Base-by-base conservation (phyloP, 2,329 filamentous ascomycete species). In the Scedosporium minutisporum region DNA sequence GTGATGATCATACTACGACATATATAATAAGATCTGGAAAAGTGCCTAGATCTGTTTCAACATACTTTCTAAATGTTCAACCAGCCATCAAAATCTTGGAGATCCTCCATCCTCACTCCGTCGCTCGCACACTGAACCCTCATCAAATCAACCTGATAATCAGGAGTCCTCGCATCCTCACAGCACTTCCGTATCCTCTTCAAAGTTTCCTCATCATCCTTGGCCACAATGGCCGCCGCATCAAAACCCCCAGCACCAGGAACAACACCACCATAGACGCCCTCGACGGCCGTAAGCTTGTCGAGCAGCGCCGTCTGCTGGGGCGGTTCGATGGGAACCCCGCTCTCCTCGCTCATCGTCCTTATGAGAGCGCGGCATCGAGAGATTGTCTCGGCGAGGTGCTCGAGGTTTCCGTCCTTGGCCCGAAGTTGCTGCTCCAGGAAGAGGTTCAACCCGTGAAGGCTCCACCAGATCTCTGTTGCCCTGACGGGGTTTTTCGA, bases 241-340 rank as follows among this genome's bases (percentile, higher is more conserved):
- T 99, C 95, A 70, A 90, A 97, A 0, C 95, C 95, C 9, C 95
- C 95, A 0, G 95, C 95, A 0, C 95, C 95, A 0, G 95, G 95
- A 0, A 97, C 95, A 0, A 97, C 91, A 0, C 93, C 95, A 0
- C 92, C 93, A 66, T 93, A 84, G 3, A 97, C 92, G 5, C 93
- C 95, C 0, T 88, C 82, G 1, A 97, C 77, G 3, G 68, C 70
- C n/a, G 76, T 83, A 63, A 93, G 81, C 9, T 86, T 89, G 74
- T 99, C 89, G 42, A 99, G 77, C 64, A 99, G 78, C 70, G 85
- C 83, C 1, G 91, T 96, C 80, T 99, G 95, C 67, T 88, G 87
- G 51, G 80, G 80, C 0, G 95, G 95, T 78, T 99, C 95, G 67
- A 99, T 93, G 3, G 93, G 92, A 6, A 96, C 93, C 0, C 80